Percentiles rank a stretch among this genome's conserved stretches.
Evolutionary conservation across 1,139 yeast species (phyloP).

Genomic region (Candida smagusa): DNA sequence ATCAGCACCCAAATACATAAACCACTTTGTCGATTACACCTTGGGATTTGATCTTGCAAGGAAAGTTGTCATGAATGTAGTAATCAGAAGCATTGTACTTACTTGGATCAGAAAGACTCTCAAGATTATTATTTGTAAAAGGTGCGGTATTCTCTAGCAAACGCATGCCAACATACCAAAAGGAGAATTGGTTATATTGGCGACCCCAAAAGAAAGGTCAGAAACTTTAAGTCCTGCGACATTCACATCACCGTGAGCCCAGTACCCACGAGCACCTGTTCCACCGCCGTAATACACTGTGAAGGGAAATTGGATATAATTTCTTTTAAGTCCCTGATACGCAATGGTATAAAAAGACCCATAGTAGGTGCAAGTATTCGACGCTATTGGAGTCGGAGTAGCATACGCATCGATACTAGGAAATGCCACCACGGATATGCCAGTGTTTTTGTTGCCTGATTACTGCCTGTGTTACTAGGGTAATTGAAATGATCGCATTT

Average conservation of each 20-base stretch:
- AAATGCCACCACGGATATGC: too few species aligned
- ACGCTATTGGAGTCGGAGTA: too few species aligned
- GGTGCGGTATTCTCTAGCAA: constrained; percentile 35
- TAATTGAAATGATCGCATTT: too few species aligned
- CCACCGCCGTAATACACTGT: constrained; percentile 60
- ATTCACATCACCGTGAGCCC: constrained; percentile 48
- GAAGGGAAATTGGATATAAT: constrained; percentile 31
- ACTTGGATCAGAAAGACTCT: constrained; percentile 39
- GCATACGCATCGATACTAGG: too few species aligned
- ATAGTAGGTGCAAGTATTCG: constrained; percentile 32
- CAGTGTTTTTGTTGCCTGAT: too few species aligned
- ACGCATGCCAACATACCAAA: constrained; percentile 50
- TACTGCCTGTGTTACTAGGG: too few species aligned
- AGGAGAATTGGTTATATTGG: constrained; percentile 38
- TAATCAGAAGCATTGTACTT: constrained; percentile 44
- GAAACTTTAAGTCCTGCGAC: constrained; percentile 42
- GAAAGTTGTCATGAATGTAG: constrained; percentile 56
- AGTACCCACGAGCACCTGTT: constrained; percentile 57
- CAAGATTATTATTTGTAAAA: constrained; percentile 22
- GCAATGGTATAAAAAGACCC: constrained; percentile 39
- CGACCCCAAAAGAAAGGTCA: constrained; percentile 50
- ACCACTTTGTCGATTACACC: constrained; percentile 47
- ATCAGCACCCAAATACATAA: constrained; percentile 31
- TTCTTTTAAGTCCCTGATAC: constrained; percentile 30
- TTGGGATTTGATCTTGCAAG: constrained; percentile 47